A percentile compares a stretch with the other conserved stretches of the same genome.
Conservation (phyloP, 2,329 filamentous ascomycete species). For the Thelonectria blattea region DNA sequence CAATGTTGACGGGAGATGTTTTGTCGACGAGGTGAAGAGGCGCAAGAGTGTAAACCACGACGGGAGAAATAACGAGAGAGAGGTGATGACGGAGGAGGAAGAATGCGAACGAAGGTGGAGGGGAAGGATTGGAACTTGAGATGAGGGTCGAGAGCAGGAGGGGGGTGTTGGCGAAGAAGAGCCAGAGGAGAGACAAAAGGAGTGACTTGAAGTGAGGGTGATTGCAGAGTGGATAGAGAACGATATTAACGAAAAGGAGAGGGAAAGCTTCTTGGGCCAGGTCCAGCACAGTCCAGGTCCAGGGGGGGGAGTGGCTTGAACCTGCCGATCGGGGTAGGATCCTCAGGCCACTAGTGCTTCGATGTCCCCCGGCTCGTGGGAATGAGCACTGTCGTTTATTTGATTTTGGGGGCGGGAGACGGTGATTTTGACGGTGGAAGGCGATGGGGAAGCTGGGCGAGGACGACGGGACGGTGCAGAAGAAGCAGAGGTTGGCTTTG, state of each 20-base stretch:
- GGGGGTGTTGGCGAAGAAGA: constrained; percentile 31
- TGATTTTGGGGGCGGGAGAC: constrained; percentile 8
- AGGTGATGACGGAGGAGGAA: constrained; percentile 19
- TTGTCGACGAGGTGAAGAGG: constrained; percentile 15
- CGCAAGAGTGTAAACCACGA: background rate
- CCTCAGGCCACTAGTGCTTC: constrained; percentile 41
- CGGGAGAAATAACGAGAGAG: constrained; percentile 3
- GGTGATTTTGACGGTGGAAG: constrained; percentile 1
- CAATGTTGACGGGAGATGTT: constrained; percentile 15
- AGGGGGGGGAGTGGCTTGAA: constrained; percentile 42
- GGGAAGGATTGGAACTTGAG: constrained; percentile 19
- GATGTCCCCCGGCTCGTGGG: constrained; percentile 30
- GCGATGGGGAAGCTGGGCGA: background rate
- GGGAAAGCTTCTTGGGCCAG: constrained; percentile 39
- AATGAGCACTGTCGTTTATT: constrained; percentile 27
- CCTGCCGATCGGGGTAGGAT: constrained; percentile 45
- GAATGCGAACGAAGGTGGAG: constrained; percentile 19
- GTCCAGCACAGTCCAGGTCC: constrained; percentile 25
- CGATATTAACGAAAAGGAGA: constrained; percentile 49
- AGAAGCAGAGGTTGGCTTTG: constrained; percentile 16
- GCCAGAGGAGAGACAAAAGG: constrained; percentile 43
- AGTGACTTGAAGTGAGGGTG: constrained; percentile 49
- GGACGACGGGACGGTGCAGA: constrained; percentile 6
- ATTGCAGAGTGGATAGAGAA: constrained; percentile 46
- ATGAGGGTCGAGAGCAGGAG: constrained; percentile 26